Base-by-base conservation (phyloP, 2,329 filamentous ascomycete genomes). In the Beauveria bassiana region DNA sequence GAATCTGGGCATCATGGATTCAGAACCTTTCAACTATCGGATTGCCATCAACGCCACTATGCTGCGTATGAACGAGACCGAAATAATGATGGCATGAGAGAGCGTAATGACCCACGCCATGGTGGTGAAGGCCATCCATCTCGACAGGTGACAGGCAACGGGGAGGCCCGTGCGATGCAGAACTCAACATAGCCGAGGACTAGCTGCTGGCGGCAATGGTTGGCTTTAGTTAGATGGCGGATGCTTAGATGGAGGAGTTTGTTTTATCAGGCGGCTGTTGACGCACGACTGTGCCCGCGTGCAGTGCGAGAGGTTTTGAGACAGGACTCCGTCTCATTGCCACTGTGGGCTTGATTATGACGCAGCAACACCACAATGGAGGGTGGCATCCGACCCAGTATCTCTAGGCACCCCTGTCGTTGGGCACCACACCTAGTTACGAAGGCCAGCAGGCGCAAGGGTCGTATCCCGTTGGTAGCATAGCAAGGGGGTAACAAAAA, bases 191-290 rank as follows among this genome's bases (percentile, higher is more conserved):
- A 89, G 85, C 61, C 96, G 91, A 91, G 90, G 89, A 14, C 80
- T 84, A 46, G 76, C 70, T 0, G 82, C 81, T 0, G 92, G 92
- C 0, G 83, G 86, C 14, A 85, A 91, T 66, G 92, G 92, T 0
- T 96, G 90, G 82, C 95, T 95, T 70, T 89, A 96, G 64, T 70
- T 89, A 96, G 64, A 96, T 96, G 91, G 89, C 81, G 63, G 91
- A 96, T 74, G 78, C 78, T 22, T 90, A 87, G 87, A 87, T 90
- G 84, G 85, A 89, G 64, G 80, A 90, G 75, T 96, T 92, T 75
- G 86, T 89, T 49, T 96, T 96, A 93, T 71, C 91, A 96, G 78
- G 90, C 88, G 8, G 91, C 96, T 16, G 85, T 96, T 6, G 90
- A 96, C 70, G 86, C 88, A 0, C 81, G 79, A 16, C 87, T 88